Evolutionary conservation across 2,329 filamentous ascomycete species (phyloP), one percentile per base, ranked within the genome.

Genomic region (Nectriaceae sp.): DNA sequence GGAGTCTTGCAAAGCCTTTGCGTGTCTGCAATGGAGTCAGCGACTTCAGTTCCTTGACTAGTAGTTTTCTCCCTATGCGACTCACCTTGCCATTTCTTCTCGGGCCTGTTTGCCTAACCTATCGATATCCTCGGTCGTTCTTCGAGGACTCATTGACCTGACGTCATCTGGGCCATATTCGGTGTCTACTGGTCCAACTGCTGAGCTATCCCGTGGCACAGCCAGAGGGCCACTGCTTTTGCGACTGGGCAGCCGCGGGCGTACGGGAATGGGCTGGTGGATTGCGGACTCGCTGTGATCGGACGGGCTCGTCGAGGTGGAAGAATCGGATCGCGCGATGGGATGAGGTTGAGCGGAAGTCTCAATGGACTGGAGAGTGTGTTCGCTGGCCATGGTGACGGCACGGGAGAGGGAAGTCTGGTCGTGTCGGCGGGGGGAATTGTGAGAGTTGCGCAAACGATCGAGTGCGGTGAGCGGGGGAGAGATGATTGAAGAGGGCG

Each of bases 111-210:
- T 85, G 60, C 91, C 88, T 68, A 97, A 81, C 65, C 85, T 87
- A 70, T 96, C 89, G 45, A 97, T 82, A 66, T 97, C 93, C 64
- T 94, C 90, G 62, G 87, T 95, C 56, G 90, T 96, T 62, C 93
- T 78, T 59, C 93, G 79, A 3, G 93, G 93, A 67, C 92, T 97
- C 93, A 99, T 97, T 52, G 90, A 89, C 63, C 93, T 79, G 53
- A 94, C 92, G 68, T 97, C 92, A 67, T 90, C 88, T 20, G 91
- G 88, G 21, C 91, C 90, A 60, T 91, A 89, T 54, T 89, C 80
- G 53, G 88, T 82, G 55, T 90, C 85, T 52, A 86, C 74, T 29
- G 89, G 82, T 56, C 89, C 87, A 52, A 90, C 83, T 50, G 87
- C 83, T 18, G 82, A 83, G 61, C 81, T 88, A 64, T 93, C 88